Evolutionary conservation across 2,329 filamentous ascomycete species (phyloP).

Genomic region (Salinomyces thailandicus): DNA sequence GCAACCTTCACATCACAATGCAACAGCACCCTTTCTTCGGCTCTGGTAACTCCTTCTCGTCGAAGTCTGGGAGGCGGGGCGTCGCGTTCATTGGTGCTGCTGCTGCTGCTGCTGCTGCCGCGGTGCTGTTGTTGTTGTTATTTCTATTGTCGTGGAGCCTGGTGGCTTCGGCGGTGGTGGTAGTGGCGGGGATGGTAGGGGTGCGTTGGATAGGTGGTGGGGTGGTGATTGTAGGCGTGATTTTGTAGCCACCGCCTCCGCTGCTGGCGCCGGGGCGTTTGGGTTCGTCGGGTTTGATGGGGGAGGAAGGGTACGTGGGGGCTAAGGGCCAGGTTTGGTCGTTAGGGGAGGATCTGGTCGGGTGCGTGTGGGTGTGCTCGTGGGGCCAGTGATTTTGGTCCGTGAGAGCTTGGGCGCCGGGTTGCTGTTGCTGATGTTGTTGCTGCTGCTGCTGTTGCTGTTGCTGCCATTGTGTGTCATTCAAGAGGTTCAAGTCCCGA

Average conservation of each 20-base stretch:
- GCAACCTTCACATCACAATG: constrained; percentile 58
- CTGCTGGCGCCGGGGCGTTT: constrained; percentile 31
- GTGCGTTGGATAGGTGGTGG: constrained; percentile 15
- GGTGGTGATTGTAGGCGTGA: constrained; percentile 34
- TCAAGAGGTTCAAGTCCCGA: constrained; percentile 74
- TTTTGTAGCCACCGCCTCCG: constrained; percentile 33
- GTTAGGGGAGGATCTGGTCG: too few relatives aligned
- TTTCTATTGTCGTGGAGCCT: too few relatives aligned
- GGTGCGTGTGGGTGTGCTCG: neutral
- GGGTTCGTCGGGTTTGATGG: constrained; percentile 15
- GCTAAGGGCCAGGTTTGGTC: constrained; percentile 17
- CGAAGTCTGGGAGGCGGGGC: constrained; percentile 44
- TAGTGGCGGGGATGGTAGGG: constrained; percentile 11
- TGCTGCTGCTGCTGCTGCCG: neutral
- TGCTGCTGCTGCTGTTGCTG: constrained; percentile 15
- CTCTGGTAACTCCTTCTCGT: constrained; percentile 42
- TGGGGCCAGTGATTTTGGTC: constrained; percentile 3
- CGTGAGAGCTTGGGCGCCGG: constrained; percentile 11
- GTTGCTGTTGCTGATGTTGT: too few relatives aligned
- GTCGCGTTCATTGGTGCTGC: constrained; percentile 29
- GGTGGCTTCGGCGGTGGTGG: too few relatives aligned
- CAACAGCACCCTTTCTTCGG: constrained; percentile 57
- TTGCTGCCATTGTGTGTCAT: constrained; percentile 44
- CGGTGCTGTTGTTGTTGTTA: constrained; percentile 13
- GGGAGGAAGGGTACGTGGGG: too few relatives aligned